Evolutionary conservation across 1,139 yeast genomes (phyloP).

Genomic region (Candida sp.): DNA sequence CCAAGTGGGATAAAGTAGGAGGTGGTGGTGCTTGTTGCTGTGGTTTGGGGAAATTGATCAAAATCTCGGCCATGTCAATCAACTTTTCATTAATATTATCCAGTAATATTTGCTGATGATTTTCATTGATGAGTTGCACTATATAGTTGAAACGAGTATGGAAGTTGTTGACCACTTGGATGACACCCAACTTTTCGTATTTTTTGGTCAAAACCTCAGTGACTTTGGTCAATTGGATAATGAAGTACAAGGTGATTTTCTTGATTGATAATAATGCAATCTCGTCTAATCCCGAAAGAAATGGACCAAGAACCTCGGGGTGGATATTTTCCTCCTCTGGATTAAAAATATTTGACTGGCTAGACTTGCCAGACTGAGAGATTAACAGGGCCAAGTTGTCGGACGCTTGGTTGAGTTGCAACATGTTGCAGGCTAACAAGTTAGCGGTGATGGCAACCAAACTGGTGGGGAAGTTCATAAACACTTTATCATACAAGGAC

Average conservation of each 20-base stretch:
- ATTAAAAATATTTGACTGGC: slow-evolving; percentile 2
- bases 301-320: slow-evolving; percentile 47
- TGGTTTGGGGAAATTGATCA: slow-evolving; percentile 24
- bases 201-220: slow-evolving; percentile 57
- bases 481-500: slow-evolving; percentile 68
- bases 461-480: slow-evolving; percentile 59
- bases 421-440: slow-evolving; percentile 67
- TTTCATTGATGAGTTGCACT: slow-evolving; percentile 23
- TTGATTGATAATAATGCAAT: slow-evolving; percentile 40
- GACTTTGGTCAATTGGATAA: slow-evolving; percentile 42
- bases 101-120: slow-evolving; percentile 16
- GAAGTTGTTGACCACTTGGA: slow-evolving; percentile 36
- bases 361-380: slow-evolving; percentile 2
- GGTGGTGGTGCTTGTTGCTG: slow-evolving; percentile 6
- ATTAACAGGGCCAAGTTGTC: slow-evolving; percentile 23
- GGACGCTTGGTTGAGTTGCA: slow-evolving; percentile 41
- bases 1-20: slow-evolving; percentile 26
- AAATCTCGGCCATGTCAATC: slow-evolving; percentile 20
- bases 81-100: slow-evolving; percentile 15
- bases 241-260: slow-evolving; percentile 42
- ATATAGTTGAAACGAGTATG: slow-evolving; percentile 21
- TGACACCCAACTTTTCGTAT: slow-evolving; percentile 43
- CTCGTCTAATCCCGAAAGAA: slow-evolving; percentile 48
- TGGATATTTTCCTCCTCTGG: slow-evolving; percentile 28
- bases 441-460: slow-evolving; percentile 68